A percentile compares a stretch with the other conserved stretches of the same genome.
These are phyloP conservation scores for Hansfordia pulvinata DNA, from an alignment of 2,329 filamentous ascomycete genomes.

Conservation along the genomic window DNA sequence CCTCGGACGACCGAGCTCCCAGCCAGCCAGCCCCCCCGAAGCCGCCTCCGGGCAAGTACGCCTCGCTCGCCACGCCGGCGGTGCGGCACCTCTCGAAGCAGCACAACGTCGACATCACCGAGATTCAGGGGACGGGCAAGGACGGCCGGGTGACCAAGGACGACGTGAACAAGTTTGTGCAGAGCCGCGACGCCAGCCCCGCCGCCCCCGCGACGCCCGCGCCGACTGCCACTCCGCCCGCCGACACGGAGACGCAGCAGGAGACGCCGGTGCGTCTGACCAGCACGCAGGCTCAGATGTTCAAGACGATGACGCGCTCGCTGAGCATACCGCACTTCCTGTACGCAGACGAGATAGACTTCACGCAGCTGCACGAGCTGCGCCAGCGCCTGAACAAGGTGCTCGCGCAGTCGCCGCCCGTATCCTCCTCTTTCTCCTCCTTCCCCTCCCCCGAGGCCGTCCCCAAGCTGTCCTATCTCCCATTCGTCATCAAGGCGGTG, in stretches of 20 bases:
- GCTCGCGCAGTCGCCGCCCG: too few species aligned
- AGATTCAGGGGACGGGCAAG: conserved; percentile 74
- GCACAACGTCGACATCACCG: conserved; percentile 60
- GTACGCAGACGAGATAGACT: conserved; percentile 81
- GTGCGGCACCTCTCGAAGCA: conserved; percentile 81
- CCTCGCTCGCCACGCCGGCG: conserved; percentile 76
- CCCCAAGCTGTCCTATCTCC: conserved; percentile 72
- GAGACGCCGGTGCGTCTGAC: conserved; percentile 62
- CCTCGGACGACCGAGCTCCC: too few species aligned
- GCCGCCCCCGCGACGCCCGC: conserved; percentile 9
- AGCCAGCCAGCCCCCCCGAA: conserved; percentile 12
- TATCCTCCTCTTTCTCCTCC: conserved; percentile 26
- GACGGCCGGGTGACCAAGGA: conserved; percentile 89
- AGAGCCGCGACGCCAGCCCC: conserved; percentile 18
- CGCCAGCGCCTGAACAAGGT: conserved; percentile 61
- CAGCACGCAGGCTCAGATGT: conserved; percentile 82
- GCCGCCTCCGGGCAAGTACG: conserved; percentile 45
- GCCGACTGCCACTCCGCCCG: conserved; percentile 15
- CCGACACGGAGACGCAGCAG: conserved; percentile 34
- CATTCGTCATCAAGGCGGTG: conserved; percentile 92
- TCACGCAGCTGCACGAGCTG: conserved; percentile 59
- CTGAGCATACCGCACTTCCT: conserved; percentile 89
- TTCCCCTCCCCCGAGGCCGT: conserved; percentile 30
- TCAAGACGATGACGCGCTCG: conserved; percentile 91
- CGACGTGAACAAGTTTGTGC: conserved; percentile 64